Evolutionary conservation across 345 rosid species (phyloP).

Genomic region (Lepidium africanum): DNA sequence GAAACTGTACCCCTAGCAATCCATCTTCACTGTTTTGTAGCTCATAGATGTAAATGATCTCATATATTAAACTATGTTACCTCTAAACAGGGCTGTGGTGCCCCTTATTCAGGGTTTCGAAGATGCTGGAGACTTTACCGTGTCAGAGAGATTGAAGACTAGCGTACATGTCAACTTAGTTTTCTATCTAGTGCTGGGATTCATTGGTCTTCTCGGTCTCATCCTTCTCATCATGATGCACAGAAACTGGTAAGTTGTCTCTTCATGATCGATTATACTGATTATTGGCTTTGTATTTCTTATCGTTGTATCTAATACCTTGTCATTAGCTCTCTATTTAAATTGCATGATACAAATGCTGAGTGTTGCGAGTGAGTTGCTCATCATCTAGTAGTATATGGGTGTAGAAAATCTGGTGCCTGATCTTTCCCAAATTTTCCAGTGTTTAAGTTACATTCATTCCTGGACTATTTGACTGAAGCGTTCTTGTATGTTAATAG

Average conservation of each 20-base stretch:
- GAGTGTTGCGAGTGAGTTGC: neutral
- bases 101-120: constrained; percentile 99
- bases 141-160: constrained; percentile 82
- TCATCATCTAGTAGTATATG: neutral
- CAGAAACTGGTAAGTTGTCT: constrained; percentile 37
- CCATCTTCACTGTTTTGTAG: constrained; percentile 8
- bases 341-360: neutral
- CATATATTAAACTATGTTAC: constrained; percentile 42
- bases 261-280: neutral
- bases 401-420: neutral
- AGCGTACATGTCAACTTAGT: constrained; percentile 86
- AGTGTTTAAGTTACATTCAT: neutral
- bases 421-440: neutral
- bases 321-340: neutral
- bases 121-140: constrained; percentile 98
- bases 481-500: constrained; percentile 28
- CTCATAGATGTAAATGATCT: constrained; percentile 32
- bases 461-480: neutral
- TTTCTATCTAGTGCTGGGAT: constrained; percentile 86
- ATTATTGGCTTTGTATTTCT: neutral
- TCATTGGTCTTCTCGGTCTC: constrained; percentile 81
- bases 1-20: neutral
- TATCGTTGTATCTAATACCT: neutral
- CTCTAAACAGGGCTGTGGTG: constrained; percentile 95
- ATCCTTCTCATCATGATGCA: constrained; percentile 78